Conservation (phyloP, 352 stramenopile genomes). For the Hyaloperonospora brassicae region DNA sequence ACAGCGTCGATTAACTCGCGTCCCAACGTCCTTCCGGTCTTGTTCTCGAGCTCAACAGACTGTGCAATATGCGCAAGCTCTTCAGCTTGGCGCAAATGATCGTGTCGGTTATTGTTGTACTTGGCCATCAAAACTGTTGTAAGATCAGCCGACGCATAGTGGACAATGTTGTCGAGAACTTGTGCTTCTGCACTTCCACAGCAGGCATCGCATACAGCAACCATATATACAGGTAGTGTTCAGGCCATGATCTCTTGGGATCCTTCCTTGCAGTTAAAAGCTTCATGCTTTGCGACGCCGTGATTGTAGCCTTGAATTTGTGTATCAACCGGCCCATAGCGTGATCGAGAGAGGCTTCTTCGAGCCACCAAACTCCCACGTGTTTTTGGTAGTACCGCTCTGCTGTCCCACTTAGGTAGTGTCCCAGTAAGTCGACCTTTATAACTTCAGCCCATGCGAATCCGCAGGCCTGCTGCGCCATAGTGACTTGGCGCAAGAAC, state of each 20-base stretch:
- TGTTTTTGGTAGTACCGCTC: constrained; percentile 19
- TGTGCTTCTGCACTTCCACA: constrained; percentile 4
- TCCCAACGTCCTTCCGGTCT: background rate
- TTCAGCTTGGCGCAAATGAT: constrained; percentile 17
- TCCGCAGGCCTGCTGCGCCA: no score
- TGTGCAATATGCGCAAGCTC: constrained; percentile 19
- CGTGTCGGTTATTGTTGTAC: constrained; percentile 6
- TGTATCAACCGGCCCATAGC: constrained; percentile 12
- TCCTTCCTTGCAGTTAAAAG: constrained; percentile 12
- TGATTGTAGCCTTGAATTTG: constrained; percentile 13
- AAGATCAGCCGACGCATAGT: constrained; percentile 6
- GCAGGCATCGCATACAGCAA: constrained; percentile 12
- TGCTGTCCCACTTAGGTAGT: constrained; percentile 5
- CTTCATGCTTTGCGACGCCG: constrained; percentile 11
- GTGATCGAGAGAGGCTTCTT: constrained; percentile 7
- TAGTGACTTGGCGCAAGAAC: no score
- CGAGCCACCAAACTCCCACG: constrained; percentile 7
- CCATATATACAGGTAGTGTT: constrained; percentile 23
- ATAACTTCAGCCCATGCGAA: no score
- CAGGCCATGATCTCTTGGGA: constrained; percentile 7
- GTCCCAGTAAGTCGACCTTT: background rate
- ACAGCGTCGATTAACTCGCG: no score
- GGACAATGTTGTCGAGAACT: constrained; percentile 19
- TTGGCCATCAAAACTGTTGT: constrained; percentile 5
- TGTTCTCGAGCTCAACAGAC: background rate